A percentile compares a stretch with the other conserved stretches of the same genome.
Evolutionary conservation across 257 asterid genomes (phyloP).

Genomic region (Solanum gracilifrons): DNA sequence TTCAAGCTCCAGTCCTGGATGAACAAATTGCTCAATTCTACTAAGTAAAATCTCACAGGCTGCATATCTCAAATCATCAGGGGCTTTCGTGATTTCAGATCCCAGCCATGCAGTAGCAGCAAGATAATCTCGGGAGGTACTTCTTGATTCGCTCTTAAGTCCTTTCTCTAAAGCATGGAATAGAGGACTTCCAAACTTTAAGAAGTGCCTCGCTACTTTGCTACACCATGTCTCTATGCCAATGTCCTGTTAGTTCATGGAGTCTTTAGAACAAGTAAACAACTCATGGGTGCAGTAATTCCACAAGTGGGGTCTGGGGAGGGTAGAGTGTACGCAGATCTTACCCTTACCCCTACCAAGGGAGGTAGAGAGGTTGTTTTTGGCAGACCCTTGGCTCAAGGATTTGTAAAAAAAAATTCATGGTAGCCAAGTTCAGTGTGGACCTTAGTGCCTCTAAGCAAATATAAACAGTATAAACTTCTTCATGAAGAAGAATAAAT

Average conservation of each 20-base stretch:
- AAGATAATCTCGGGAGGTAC: slow-evolving; percentile 64
- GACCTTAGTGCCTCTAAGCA: not conserved
- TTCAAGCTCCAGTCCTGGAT: slow-evolving; percentile 86
- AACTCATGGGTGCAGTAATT: not conserved
- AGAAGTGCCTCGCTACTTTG: slow-evolving; percentile 42
- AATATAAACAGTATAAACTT: not conserved
- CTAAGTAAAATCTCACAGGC: slow-evolving; percentile 66
- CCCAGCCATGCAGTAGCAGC: slow-evolving; percentile 75
- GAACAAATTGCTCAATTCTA: slow-evolving; percentile 58
- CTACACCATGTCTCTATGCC: slow-evolving; percentile 72
- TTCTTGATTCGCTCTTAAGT: slow-evolving; percentile 45
- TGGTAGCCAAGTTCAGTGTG: not conserved
- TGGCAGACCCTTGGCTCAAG: not conserved
- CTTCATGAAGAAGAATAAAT: not conserved
- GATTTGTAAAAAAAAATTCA: not conserved
- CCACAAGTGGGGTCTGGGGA: not conserved
- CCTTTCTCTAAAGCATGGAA: slow-evolving; percentile 68
- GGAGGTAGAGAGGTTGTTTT: not conserved
- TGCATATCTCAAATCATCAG: slow-evolving; percentile 53
- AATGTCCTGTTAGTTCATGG: slow-evolving; percentile 34
- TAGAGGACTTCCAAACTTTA: slow-evolving; percentile 41
- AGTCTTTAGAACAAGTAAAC: not conserved
- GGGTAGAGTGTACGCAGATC: not conserved
- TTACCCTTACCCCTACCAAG: not conserved
- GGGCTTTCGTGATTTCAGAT: slow-evolving; percentile 58